Percentiles rank a stretch among this genome's conserved stretches.
These are phyloP conservation scores for Pezicula neosporulosa DNA, from an alignment of 2,329 filamentous ascomycete species.

Conservation along the genomic window DNA sequence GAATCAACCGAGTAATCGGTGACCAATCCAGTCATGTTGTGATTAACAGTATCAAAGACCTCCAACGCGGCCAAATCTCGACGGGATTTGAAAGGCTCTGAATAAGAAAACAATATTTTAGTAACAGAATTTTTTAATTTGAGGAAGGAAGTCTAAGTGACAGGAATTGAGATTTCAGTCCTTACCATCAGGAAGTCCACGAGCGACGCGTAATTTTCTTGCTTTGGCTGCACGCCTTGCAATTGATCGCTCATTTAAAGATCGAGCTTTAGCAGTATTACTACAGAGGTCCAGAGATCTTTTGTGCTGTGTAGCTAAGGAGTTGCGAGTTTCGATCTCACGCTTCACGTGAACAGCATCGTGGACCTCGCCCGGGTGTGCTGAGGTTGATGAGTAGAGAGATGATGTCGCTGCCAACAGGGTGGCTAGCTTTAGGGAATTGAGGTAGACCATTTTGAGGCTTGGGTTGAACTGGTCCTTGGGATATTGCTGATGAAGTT, in stretches of 20 bases:
- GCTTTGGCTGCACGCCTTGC: neutral
- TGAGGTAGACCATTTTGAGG: too few relatives aligned
- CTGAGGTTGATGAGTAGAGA: neutral
- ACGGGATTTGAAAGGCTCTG: conserved; percentile 17
- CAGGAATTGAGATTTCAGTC: neutral
- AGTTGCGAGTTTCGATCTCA: neutral
- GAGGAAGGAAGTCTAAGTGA: neutral
- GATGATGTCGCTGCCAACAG: neutral
- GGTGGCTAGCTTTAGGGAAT: neutral
- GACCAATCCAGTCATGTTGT: conserved; percentile 13
- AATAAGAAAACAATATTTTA: neutral
- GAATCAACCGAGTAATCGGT: conserved; percentile 29
- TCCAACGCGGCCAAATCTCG: conserved; percentile 20
- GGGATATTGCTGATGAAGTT: too few relatives aligned
- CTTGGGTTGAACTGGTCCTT: too few relatives aligned
- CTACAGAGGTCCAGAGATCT: neutral
- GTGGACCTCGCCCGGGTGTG: neutral
- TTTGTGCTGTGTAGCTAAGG: neutral
- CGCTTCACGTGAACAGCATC: neutral
- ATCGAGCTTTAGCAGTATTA: neutral
- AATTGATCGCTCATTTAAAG: neutral
- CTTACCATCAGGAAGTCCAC: neutral
- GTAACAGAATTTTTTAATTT: too few relatives aligned
- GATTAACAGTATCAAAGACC: conserved; percentile 15
- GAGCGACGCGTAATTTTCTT: neutral